Conservation (phyloP, 805 yeast genomes). For the Vanderwaltozyma polyspora region DNA sequence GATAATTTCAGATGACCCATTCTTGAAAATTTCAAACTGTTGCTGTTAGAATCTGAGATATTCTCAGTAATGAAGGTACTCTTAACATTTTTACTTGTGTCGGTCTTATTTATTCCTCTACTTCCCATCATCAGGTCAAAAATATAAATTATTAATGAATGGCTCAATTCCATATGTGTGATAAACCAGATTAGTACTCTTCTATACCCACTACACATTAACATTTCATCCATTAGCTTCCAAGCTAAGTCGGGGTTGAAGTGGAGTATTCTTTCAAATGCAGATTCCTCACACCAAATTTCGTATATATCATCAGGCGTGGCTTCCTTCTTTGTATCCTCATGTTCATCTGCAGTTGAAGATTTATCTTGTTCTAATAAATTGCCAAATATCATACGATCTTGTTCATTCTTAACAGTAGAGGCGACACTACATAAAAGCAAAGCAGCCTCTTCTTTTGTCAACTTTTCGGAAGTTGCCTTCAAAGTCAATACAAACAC, state of each 20-base stretch:
- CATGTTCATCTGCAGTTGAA: constrained; percentile 10
- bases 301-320: constrained; percentile 44
- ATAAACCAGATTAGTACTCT: constrained; percentile 56
- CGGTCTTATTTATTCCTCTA: constrained; percentile 33
- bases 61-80: not conserved
- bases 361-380: constrained; percentile 20
- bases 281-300: constrained; percentile 32
- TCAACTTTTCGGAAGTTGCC: constrained; percentile 13
- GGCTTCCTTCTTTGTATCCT: constrained; percentile 5
- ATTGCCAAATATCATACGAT: not conserved
- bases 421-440: constrained; percentile 37
- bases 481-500: constrained; percentile 8
- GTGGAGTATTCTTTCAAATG: constrained; percentile 42
- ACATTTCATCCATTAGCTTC: constrained; percentile 54
- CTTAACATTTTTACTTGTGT: not conserved
- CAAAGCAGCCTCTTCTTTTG: constrained; percentile 7
- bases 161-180: constrained; percentile 48
- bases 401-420: constrained; percentile 35
- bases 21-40: constrained; percentile 43
- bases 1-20: constrained; percentile 44
- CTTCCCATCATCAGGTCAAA: constrained; percentile 46
- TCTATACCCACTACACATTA: constrained; percentile 57
- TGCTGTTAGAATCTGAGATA: not conserved
- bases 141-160: constrained; percentile 48
- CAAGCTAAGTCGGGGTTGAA: constrained; percentile 43